Percentiles rank a stretch among this genome's conserved stretches.
Conservation (phyloP, 352 stramenopile genomes). For the Vaucheria bursata region DNA sequence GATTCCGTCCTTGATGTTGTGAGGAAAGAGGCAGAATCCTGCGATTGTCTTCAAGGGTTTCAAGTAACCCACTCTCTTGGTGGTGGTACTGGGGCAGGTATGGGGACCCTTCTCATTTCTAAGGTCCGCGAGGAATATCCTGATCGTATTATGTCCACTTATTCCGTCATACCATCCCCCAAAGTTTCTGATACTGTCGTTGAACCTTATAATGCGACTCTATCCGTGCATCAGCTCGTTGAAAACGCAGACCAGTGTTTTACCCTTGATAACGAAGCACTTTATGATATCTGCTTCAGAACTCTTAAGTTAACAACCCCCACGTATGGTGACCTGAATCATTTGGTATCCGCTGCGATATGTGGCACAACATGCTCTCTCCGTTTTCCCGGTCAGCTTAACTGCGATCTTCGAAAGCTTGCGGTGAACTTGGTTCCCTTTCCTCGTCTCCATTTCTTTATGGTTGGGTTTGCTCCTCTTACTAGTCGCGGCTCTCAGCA, state of each 20-base stretch:
- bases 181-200: slow-evolving; percentile 96
- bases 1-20: slow-evolving; percentile 96
- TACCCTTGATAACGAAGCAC: slow-evolving; percentile 97
- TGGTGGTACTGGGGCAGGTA: slow-evolving; percentile 94
- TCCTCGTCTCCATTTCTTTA: slow-evolving; percentile 98
- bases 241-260: slow-evolving; percentile 99
- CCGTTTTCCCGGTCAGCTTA: slow-evolving; percentile 95
- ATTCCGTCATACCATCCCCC: slow-evolving; percentile 94
- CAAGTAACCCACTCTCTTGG: slow-evolving; percentile 98
- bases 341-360: slow-evolving; percentile 96
- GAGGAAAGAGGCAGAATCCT: slow-evolving; percentile 93
- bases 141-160: slow-evolving; percentile 98
- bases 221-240: slow-evolving; percentile 97
- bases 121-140: slow-evolving; percentile 98
- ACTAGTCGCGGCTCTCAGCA: slow-evolving; percentile 89
- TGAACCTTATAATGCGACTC: slow-evolving; percentile 98
- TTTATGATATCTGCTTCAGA: slow-evolving; percentile 99
- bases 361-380: slow-evolving; percentile 96
- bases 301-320: slow-evolving; percentile 97
- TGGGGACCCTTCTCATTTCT: slow-evolving; percentile 96
- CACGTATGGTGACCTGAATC: slow-evolving; percentile 97
- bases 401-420: slow-evolving; percentile 96
- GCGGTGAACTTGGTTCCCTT: slow-evolving; percentile 98
- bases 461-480: slow-evolving; percentile 96
- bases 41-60: slow-evolving; percentile 97